Conservation (phyloP, 2,329 filamentous ascomycete species). For the Colletotrichum salicis region DNA sequence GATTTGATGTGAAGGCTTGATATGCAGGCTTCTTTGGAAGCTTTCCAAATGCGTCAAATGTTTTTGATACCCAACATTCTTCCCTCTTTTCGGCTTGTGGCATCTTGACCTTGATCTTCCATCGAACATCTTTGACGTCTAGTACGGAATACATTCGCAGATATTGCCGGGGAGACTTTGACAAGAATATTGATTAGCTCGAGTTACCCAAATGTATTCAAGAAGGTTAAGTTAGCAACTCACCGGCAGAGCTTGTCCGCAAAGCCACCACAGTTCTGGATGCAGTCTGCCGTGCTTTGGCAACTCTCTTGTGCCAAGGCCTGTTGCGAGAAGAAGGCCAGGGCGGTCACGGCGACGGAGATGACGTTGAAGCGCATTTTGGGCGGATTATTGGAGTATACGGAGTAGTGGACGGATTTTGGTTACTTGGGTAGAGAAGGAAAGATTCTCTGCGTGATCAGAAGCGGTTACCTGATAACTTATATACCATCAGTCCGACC, state of each 20-base stretch:
- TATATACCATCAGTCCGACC: background rate
- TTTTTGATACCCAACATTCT: no score
- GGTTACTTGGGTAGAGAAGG: background rate
- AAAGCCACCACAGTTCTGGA: background rate
- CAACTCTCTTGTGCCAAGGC: background rate
- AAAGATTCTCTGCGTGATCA: background rate
- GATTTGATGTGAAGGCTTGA: background rate
- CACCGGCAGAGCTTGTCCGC: background rate
- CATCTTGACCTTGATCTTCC: background rate
- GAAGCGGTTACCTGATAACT: background rate
- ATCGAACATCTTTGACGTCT: background rate
- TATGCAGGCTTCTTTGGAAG: background rate
- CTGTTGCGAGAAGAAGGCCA: background rate
- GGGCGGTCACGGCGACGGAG: background rate
- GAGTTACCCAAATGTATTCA: background rate
- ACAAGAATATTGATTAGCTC: background rate
- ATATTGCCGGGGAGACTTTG: background rate
- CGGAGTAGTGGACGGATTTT: no score
- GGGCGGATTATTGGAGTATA: background rate
- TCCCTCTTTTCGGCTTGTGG: no score
- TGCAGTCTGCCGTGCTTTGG: background rate
- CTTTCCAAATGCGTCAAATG: no score
- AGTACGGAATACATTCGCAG: background rate
- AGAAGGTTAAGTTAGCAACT: slow-evolving; percentile 38
- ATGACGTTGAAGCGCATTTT: background rate